These are phyloP conservation scores for Mycena alexandri DNA, from an alignment of 768 basidiomycete species.

Conservation along the genomic window DNA sequence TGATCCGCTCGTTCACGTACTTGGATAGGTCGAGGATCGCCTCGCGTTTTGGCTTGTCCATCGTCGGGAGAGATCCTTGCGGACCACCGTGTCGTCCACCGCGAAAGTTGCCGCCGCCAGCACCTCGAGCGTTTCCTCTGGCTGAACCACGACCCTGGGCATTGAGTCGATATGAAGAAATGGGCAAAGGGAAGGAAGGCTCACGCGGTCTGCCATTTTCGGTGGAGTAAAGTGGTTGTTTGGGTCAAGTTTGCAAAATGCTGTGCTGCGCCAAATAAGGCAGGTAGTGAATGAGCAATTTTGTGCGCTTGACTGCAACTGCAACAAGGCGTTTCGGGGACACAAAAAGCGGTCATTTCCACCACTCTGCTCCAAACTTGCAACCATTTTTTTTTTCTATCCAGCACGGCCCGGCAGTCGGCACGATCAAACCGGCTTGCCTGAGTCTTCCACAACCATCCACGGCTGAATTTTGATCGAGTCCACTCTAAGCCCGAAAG, in stretches of 20 bases:
- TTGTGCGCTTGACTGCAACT: no score
- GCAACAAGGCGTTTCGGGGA: no score
- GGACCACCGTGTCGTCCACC: constrained; percentile 63
- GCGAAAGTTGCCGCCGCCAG: constrained; percentile 56
- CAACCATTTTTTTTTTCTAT: no score
- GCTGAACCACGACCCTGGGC: constrained; percentile 70
- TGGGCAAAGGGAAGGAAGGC: constrained; percentile 44
- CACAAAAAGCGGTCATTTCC: no score
- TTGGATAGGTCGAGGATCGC: constrained; percentile 96
- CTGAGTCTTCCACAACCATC: no score
- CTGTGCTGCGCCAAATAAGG: no score
- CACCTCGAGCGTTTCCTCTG: constrained; percentile 59
- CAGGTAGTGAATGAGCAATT: no score
- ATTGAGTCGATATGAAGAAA: constrained; percentile 50
- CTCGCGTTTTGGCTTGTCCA: constrained; percentile 90
- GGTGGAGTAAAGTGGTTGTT: neutral
- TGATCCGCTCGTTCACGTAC: constrained; percentile 91
- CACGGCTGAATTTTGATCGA: no score
- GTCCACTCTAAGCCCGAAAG: no score
- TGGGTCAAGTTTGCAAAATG: constrained; percentile 7
- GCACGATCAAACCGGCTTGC: no score
- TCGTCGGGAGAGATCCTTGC: constrained; percentile 59
- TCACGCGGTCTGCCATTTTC: constrained; percentile 62
- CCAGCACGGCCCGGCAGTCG: no score
- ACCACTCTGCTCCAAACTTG: no score